A percentile compares a stretch with the other conserved stretches of the same genome.
Evolutionary conservation across 2,329 filamentous ascomycete genomes (phyloP).

Genomic region (Cercospora beticola): DNA sequence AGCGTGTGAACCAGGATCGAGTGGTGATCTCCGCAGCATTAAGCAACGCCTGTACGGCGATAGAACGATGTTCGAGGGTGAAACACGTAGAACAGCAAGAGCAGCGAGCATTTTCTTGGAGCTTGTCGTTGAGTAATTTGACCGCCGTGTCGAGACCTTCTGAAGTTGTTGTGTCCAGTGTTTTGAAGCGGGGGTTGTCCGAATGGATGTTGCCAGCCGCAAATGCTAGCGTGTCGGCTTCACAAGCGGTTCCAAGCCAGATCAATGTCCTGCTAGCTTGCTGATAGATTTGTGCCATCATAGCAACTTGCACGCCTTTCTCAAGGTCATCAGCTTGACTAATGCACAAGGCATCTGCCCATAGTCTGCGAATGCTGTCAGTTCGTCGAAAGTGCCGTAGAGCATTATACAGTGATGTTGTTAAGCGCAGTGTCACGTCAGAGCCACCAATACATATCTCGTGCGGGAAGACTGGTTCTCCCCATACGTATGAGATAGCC

Average conservation of each 20-base stretch:
- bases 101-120: not conserved
- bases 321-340: not conserved
- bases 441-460: not conserved
- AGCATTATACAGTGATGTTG: not conserved
- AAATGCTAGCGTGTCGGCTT: not conserved
- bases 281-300: not conserved
- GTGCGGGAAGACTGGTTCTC: not conserved
- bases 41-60: not conserved
- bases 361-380: not conserved
- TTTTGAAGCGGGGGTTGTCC: not conserved
- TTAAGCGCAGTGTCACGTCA: not conserved
- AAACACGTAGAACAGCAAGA: not conserved
- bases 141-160: not conserved
- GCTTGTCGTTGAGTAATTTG: not conserved
- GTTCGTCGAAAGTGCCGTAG: not conserved
- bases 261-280: not conserved
- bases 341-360: not conserved
- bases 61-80: not conserved
- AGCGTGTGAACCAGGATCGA: not conserved
- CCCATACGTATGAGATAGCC: not conserved
- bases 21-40: not conserved
- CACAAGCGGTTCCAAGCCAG: not conserved
- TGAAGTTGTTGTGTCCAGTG: not conserved
- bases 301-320: not conserved
- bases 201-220: not conserved